These are phyloP conservation scores for Hypocrella siamensis DNA, from an alignment of 2,329 filamentous ascomycete genomes.

Conservation along the genomic window DNA sequence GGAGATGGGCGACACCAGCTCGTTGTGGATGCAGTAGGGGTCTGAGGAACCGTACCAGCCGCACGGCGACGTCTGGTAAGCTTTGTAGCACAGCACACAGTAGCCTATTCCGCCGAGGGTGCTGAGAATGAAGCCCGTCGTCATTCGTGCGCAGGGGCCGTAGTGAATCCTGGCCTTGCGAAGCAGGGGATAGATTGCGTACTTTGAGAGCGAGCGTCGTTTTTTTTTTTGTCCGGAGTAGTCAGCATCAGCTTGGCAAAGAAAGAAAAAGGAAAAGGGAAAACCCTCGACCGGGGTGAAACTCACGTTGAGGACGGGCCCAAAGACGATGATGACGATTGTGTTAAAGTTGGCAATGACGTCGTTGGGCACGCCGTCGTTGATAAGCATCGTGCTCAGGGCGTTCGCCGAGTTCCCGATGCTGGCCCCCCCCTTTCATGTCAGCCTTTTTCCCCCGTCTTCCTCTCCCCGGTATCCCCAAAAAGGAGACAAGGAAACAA, in stretches of 20 bases:
- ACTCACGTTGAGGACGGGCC: slow-evolving; percentile 11
- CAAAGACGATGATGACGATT: slow-evolving; percentile 37
- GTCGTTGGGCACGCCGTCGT: slow-evolving; percentile 42
- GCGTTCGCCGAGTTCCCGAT: slow-evolving; percentile 19
- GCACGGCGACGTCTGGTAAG: slow-evolving; percentile 40
- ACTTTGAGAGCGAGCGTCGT: slow-evolving; percentile 4
- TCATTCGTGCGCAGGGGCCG: slow-evolving; percentile 41
- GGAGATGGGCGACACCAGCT: slow-evolving; percentile 10
- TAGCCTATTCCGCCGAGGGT: slow-evolving; percentile 38
- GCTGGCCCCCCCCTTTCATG: no score
- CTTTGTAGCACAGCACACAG: slow-evolving; percentile 38
- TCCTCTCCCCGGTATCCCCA: neutral
- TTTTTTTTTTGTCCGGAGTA: no score
- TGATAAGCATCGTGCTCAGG: slow-evolving; percentile 25
- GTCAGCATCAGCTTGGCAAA: neutral
- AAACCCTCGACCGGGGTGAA: neutral
- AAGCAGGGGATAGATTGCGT: slow-evolving; percentile 38
- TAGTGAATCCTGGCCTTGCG: slow-evolving; percentile 35
- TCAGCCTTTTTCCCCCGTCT: neutral
- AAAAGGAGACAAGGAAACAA: neutral
- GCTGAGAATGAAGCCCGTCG: slow-evolving; percentile 36
- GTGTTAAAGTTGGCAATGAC: slow-evolving; percentile 44
- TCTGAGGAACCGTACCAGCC: slow-evolving; percentile 12
- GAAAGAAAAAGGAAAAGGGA: neutral
- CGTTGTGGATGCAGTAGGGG: slow-evolving; percentile 7